Evolutionary conservation across 2,329 filamentous ascomycete species (phyloP).

Genomic region (Aspergillus transmontanensis): DNA sequence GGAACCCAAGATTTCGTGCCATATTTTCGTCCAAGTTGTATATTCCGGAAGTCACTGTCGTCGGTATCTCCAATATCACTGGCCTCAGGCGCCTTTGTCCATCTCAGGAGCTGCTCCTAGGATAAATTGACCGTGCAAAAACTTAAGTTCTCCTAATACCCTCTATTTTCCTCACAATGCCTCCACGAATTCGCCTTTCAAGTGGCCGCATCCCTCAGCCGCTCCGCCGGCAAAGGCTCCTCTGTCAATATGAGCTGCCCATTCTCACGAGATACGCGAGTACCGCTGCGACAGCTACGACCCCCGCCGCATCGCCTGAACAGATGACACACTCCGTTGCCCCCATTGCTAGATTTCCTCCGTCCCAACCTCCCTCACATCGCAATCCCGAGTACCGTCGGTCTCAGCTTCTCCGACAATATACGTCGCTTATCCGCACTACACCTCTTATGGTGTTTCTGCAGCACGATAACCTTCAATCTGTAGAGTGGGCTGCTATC

Average conservation of each 20-base stretch:
- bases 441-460: constrained; percentile 85
- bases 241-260: constrained; percentile 40
- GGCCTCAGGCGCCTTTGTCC: not conserved
- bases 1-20: constrained; percentile 20
- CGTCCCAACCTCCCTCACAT: constrained; percentile 82
- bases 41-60: constrained; percentile 4
- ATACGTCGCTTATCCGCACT: constrained; percentile 84
- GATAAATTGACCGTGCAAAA: not conserved
- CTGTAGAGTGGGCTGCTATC: constrained; percentile 73
- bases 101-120: not conserved
- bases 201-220: constrained; percentile 37
- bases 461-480: constrained; percentile 75
- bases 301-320: constrained; percentile 55
- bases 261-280: constrained; percentile 44
- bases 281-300: constrained; percentile 53
- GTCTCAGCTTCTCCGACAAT: constrained; percentile 82
- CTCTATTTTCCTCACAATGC: constrained; percentile 47
- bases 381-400: constrained; percentile 86
- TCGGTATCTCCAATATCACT: constrained; percentile 11
- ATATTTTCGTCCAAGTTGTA: constrained; percentile 18
- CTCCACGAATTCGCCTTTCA: constrained; percentile 53
- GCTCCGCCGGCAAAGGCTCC: constrained; percentile 38
- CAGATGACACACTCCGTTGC: constrained; percentile 48
- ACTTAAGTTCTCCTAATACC: not conserved
- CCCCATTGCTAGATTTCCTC: constrained; percentile 55